Percentiles rank a stretch among this genome's conserved stretches.
These are phyloP conservation scores for Acer negundo DNA, from an alignment of 345 rosid genomes.

Conservation along the genomic window DNA sequence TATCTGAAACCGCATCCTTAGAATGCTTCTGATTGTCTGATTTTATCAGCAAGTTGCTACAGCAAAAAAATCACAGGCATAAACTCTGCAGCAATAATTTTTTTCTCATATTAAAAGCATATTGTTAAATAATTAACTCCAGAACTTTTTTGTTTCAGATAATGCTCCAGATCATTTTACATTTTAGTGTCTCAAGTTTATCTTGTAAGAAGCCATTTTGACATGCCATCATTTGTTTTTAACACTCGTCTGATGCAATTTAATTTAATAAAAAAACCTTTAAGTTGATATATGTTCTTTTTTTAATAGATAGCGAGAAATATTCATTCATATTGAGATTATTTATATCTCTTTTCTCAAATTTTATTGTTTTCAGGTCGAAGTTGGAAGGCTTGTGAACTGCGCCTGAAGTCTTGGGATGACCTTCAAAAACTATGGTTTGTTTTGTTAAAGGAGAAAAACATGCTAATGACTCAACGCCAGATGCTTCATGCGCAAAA, in stretches of 20 bases:
- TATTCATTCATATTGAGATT: neutral
- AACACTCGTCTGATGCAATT: neutral
- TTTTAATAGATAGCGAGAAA: neutral
- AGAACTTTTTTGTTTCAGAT: neutral
- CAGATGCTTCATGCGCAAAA: slow-evolving; percentile 95
- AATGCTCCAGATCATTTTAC: too few species aligned
- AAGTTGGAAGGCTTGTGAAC: slow-evolving; percentile 94
- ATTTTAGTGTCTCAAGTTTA: neutral
- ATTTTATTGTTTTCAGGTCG: slow-evolving; percentile 54
- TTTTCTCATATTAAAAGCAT: neutral
- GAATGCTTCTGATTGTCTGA: neutral
- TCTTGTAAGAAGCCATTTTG: neutral
- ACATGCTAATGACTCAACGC: slow-evolving; percentile 95
- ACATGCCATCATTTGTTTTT: neutral
- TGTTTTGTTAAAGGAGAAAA: slow-evolving; percentile 89
- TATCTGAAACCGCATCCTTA: neutral
- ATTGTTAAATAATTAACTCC: neutral
- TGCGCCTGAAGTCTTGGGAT: slow-evolving; percentile 92
- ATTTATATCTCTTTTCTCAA: neutral
- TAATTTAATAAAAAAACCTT: neutral
- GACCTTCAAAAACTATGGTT: slow-evolving; percentile 93
- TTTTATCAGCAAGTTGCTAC: neutral
- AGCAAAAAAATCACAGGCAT: neutral
- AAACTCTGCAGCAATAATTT: neutral
- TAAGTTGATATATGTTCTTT: too few species aligned